Evolutionary conservation across 805 yeast species (phyloP).

Genomic region (Myxozyma vanderwaltii): DNA sequence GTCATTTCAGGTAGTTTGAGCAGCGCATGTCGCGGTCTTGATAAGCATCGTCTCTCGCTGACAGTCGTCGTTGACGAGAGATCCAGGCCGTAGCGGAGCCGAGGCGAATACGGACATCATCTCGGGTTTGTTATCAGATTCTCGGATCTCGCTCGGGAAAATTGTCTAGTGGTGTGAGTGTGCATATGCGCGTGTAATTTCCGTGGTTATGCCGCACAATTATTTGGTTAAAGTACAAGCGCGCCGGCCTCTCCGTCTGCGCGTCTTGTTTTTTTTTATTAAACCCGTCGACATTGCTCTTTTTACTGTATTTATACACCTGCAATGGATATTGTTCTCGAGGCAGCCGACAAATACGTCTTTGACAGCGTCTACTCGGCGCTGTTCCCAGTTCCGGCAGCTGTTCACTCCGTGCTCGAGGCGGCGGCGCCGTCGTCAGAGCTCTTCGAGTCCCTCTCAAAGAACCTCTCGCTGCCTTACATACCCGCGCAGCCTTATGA

Average conservation of each 20-base stretch:
- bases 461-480: conserved; percentile 35
- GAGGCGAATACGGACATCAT: neutral
- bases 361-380: conserved; percentile 77
- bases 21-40: too few relatives aligned
- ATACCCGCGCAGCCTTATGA: conserved; percentile 28
- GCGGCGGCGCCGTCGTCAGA: conserved; percentile 58
- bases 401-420: conserved; percentile 19
- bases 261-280: neutral
- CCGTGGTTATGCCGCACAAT: neutral
- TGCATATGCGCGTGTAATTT: neutral
- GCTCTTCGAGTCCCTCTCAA: conserved; percentile 50
- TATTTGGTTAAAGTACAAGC: neutral
- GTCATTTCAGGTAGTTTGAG: too few relatives aligned
- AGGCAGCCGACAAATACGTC: conserved; percentile 68
- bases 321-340: conserved; percentile 87
- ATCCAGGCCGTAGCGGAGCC: neutral
- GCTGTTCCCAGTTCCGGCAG: conserved; percentile 53
- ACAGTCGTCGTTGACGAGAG: too few relatives aligned
- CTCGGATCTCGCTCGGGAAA: conserved; percentile 4
- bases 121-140: conserved; percentile 4
- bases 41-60: too few relatives aligned
- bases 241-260: neutral
- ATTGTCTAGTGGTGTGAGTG: conserved; percentile 3
- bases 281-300: neutral
- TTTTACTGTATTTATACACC: neutral